A percentile compares a stretch with the other conserved stretches of the same genome.
These are phyloP conservation scores for Aspergillus sp. DNA, from an alignment of 2,329 filamentous ascomycete genomes.

Conservation along the genomic window DNA sequence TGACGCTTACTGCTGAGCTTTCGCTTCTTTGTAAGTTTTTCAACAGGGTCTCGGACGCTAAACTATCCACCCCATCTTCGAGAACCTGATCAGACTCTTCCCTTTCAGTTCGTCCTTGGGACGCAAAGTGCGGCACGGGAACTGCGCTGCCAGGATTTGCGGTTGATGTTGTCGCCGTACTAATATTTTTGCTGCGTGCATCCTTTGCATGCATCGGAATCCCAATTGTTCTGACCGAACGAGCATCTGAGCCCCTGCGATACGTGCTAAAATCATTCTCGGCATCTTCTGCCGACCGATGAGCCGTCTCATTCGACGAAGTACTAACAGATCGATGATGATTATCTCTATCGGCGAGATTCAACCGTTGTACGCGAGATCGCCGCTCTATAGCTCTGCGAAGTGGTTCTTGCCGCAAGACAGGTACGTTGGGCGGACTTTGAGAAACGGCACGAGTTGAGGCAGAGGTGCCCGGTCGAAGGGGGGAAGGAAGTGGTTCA, in stretches of 20 bases:
- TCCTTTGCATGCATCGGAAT: conserved; percentile 50
- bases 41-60: conserved; percentile 57
- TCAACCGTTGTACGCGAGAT: conserved; percentile 47
- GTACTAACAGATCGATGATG: conserved; percentile 44
- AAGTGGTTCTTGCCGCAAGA: conserved; percentile 54
- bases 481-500: conserved; percentile 38
- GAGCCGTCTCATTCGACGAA: conserved; percentile 44
- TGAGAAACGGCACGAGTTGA: conserved; percentile 53
- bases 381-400: conserved; percentile 55
- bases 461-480: conserved; percentile 42
- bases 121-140: conserved; percentile 55
- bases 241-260: conserved; percentile 45
- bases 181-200: conserved; percentile 45
- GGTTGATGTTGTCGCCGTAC: conserved; percentile 53
- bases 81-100: conserved; percentile 23
- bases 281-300: conserved; percentile 33
- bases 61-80: conserved; percentile 37
- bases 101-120: conserved; percentile 33
- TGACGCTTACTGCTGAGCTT: conserved; percentile 47
- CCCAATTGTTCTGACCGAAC: conserved; percentile 42
- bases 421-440: conserved; percentile 52
- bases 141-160: conserved; percentile 51
- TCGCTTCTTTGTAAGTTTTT: conserved; percentile 55
- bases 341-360: conserved; percentile 31
- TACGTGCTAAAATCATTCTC: conserved; percentile 30